phyloP scores from a whole-genome alignment of 331 rosid species.

The Malus hybrid region DNA sequence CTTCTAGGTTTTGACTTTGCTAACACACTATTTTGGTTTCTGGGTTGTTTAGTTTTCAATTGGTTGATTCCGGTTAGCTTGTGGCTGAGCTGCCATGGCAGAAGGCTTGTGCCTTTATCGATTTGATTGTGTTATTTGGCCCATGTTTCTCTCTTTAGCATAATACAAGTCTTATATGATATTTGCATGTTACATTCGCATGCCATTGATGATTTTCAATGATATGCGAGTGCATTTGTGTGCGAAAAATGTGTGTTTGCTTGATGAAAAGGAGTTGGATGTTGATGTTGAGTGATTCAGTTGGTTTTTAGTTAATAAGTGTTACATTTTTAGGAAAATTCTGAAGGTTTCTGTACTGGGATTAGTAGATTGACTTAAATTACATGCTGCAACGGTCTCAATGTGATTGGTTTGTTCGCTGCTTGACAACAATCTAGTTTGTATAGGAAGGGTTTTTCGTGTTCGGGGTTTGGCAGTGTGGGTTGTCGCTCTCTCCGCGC shows the following conservation, averaged over 20 bases:
- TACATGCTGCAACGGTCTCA: neutral
- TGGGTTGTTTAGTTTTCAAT: neutral
- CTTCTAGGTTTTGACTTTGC: constrained; percentile 12
- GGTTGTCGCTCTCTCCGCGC: no score
- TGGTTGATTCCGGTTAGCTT: neutral
- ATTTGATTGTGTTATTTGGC: neutral
- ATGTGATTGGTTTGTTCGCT: neutral
- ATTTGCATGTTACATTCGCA: neutral
- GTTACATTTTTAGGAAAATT: neutral
- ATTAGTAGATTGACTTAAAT: neutral
- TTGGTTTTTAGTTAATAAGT: neutral
- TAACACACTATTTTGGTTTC: neutral
- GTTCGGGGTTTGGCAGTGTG: neutral
- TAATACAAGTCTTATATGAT: neutral
- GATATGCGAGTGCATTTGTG: neutral
- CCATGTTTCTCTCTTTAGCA: neutral
- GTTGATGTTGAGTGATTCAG: neutral
- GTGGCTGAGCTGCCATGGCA: neutral
- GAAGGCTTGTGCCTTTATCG: neutral
- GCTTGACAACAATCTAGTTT: neutral
- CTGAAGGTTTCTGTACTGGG: neutral
- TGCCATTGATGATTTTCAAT: neutral
- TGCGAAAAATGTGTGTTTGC: neutral
- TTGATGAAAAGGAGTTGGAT: constrained; percentile 1
- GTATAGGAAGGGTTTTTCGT: neutral